Base-by-base conservation (phyloP, 75 land plant genomes). In the Cryptomeria japonica region DNA sequence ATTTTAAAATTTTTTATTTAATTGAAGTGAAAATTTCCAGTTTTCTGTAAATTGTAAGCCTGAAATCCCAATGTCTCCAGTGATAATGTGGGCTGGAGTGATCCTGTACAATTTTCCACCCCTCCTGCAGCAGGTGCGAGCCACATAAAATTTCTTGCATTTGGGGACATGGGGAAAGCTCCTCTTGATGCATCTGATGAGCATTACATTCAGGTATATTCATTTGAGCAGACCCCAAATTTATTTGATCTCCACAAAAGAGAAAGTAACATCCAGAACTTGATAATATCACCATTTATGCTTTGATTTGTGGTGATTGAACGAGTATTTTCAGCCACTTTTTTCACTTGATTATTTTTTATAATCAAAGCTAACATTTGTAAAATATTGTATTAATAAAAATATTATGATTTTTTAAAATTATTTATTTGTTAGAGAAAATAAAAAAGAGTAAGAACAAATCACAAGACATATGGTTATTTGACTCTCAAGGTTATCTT, bases 131-230 rank as follows among this genome's bases (percentile, higher is more conserved):
- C 90, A 31, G 99, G 98, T 22, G 88, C 93, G 16, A 87, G 93
- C 44, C 91, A 95, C 58, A 68, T 94, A 1, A 87, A 68, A 16
- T 94, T 94, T 86, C 77, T 96, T 7, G 92, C 94, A 32, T 97
- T 83, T 85, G 99, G 99, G 15, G 97, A 96, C 84, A 97, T 95
- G 99, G 99, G 99, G 6, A 96, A 96, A 87, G 96, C 97, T 72
- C 96, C 97, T 83, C 93, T 79, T 5, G 96, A 97, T 55, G 14
- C 87, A 10, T 90, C 94, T 53, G 84, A 49, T n/a, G 93, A 93
- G 56, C 97, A 95, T 88, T 95, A 91, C 83, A 92, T 93, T 64
- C 94, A 93, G 91, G 97, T 97, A 39, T 1, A 18, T 22, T 31
- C 14, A 4, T 36, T 76, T 76, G 16, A 15, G 34, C 13, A 7